Base-by-base conservation (phyloP, 1,284 basidiomycete species). In the Hypsizygus ulmarius region DNA sequence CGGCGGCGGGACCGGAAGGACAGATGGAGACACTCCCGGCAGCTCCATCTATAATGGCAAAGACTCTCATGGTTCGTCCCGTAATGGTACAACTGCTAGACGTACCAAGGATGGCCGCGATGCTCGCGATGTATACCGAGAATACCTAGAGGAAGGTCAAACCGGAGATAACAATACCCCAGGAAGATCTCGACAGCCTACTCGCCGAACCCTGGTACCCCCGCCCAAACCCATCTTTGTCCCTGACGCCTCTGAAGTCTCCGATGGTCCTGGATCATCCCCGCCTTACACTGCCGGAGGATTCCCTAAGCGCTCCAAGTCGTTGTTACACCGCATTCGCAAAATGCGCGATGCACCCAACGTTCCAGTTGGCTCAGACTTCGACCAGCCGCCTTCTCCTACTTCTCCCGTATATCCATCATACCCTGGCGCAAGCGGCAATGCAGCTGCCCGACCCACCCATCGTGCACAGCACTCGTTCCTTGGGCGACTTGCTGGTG, bases 291-390 rank as follows among this genome's bases (percentile, higher is more conserved):
- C 63, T 36, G 74, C 71, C 25, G 66, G 69, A 11, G 72, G 67
- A 21, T 64, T 63, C 28, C 81, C 86, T 6, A 86, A 84, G 63
- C 83, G 89, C 37, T 81, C 79, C 57, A 89, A 82, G 64, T 90
- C 87, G 10, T 70, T 91, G 54, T 90, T 91, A 80, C 84, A 90
- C 43, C 84, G 88, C 51, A 87, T 91, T 59, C 82, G 86, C 51
- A 87, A 82, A 67, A 88, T 90, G 84, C 84, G 88, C 36, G 87
- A 90, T 59, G 70, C 81, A 11, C 87, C 87, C 10, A 90, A 89
- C 54, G 79, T 90, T 1, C 89, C 88, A n/a, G 77, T 86, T n/a
- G 69, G 67, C 36, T 66, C 74, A 35, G 72, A 78, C 42, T 73
- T 72, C 28, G 67, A 71, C 14, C 67, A 65, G 36, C 72, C 73